A percentile compares a stretch with the other conserved stretches of the same genome.
These are phyloP conservation scores for Penicillium sp. DNA, from an alignment of 2,329 filamentous ascomycete species.

Conservation along the genomic window DNA sequence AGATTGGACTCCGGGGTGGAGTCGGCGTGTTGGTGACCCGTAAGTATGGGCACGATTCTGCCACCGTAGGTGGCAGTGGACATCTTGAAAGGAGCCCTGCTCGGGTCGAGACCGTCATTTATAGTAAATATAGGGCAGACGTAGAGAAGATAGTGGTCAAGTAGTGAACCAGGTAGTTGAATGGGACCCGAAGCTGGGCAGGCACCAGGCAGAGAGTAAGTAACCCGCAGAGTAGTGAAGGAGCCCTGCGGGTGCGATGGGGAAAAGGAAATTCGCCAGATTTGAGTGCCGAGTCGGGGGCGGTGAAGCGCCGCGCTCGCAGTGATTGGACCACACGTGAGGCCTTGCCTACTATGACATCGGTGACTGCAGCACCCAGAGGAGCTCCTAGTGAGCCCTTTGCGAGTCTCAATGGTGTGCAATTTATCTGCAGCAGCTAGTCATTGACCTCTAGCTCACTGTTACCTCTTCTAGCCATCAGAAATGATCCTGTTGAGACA, in stretches of 20 bases:
- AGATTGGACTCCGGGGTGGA: constrained; percentile 18
- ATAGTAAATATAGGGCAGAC: constrained; percentile 6
- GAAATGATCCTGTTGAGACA: background rate
- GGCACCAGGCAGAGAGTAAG: constrained; percentile 9
- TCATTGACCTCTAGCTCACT: too few relatives aligned
- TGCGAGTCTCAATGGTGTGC: too few relatives aligned
- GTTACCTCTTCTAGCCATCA: background rate
- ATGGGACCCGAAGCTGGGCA: too few relatives aligned
- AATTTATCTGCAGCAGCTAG: background rate
- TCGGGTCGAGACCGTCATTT: constrained; percentile 38
- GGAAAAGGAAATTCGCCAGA: constrained; percentile 23
- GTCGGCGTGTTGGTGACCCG: constrained; percentile 22
- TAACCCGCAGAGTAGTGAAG: constrained; percentile 24
- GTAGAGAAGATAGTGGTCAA: too few relatives aligned
- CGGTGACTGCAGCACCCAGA: constrained; percentile 1
- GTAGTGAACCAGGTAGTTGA: too few relatives aligned
- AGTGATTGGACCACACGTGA: constrained; percentile 23
- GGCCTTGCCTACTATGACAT: constrained; percentile 24
- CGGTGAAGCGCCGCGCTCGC: constrained; percentile 12
- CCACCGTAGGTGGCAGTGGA: constrained; percentile 37
- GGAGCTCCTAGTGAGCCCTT: background rate
- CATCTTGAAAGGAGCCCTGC: constrained; percentile 37
- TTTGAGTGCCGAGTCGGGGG: constrained; percentile 20
- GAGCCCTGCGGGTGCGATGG: constrained; percentile 26
- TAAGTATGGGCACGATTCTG: constrained; percentile 46